Evolutionary conservation across 176 grass and related monocot genomes (phyloP).

Genomic region (Cenchrus americanus): DNA sequence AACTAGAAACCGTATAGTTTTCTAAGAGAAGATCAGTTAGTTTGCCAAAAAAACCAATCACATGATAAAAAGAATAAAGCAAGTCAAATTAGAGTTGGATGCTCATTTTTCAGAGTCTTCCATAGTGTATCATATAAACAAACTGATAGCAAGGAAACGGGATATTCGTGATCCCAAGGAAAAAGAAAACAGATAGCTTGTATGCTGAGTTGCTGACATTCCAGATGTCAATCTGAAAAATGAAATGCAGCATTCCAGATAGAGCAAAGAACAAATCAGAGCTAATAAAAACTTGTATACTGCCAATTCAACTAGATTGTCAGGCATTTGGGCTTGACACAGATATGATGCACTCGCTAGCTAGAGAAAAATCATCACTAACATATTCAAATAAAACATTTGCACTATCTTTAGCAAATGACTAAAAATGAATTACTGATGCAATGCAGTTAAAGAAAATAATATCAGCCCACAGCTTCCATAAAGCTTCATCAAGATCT

Average conservation of each 20-base stretch:
- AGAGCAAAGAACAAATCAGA: background rate
- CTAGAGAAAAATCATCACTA: background rate
- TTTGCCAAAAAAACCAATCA: background rate
- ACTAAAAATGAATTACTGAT: background rate
- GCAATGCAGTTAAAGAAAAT: constrained; percentile 7
- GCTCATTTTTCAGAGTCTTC: background rate
- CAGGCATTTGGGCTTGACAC: background rate
- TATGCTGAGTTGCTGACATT: background rate
- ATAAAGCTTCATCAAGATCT: background rate
- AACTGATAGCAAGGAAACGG: too few relatives aligned
- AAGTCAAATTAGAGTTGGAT: background rate
- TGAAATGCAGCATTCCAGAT: background rate
- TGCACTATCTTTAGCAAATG: background rate
- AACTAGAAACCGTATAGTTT: background rate
- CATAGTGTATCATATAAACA: background rate
- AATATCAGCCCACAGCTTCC: background rate
- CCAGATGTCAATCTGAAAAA: background rate
- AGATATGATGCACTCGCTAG: background rate
- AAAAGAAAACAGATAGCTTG: background rate
- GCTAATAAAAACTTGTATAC: background rate
- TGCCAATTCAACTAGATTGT: background rate
- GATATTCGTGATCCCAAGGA: background rate
- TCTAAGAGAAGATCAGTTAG: background rate
- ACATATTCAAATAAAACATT: constrained; percentile 6
- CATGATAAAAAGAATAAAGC: background rate